phyloP scores from a whole-genome alignment of 2,329 filamentous ascomycete genomes.

The Colletotrichum neosansevieriae region DNA sequence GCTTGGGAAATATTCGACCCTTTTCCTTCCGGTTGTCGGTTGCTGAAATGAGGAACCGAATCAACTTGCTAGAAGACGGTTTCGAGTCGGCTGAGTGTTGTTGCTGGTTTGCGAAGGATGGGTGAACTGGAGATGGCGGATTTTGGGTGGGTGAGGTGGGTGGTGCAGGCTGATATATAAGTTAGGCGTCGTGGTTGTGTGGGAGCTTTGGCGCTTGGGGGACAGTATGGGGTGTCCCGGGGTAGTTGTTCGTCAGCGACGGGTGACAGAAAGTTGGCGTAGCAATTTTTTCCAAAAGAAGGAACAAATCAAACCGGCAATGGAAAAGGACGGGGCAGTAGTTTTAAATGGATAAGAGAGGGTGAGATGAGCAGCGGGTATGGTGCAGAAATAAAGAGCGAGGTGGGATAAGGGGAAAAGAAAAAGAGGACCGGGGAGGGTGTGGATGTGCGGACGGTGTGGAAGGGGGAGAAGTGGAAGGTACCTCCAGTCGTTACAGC shows the following conservation, averaged over 20 bases:
- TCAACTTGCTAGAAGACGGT: slow-evolving; percentile 6
- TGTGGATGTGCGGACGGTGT: slow-evolving; percentile 35
- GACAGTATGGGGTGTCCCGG: slow-evolving; percentile 28
- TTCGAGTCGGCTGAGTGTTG: neutral
- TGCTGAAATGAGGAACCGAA: neutral
- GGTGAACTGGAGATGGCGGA: neutral
- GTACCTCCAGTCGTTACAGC: slow-evolving; percentile 8
- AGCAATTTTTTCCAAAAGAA: slow-evolving; percentile 37
- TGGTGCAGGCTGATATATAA: slow-evolving; percentile 30
- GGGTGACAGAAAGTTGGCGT: slow-evolving; percentile 38
- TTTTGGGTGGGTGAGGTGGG: slow-evolving; percentile 9
- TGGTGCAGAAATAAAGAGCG: slow-evolving; percentile 7
- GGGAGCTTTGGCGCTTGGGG: slow-evolving; percentile 34
- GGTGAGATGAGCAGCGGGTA: slow-evolving; percentile 17
- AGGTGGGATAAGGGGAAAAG: slow-evolving; percentile 22
- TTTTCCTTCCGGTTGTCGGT: slow-evolving; percentile 16
- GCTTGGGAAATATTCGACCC: slow-evolving; percentile 6
- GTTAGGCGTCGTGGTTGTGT: slow-evolving; percentile 18
- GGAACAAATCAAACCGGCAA: slow-evolving; percentile 25
- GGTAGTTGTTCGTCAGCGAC: slow-evolving; percentile 26
- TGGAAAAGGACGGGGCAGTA: slow-evolving; percentile 38
- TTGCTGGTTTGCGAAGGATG: slow-evolving; percentile 2
- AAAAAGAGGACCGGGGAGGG: slow-evolving; percentile 25
- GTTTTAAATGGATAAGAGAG: slow-evolving; percentile 38
- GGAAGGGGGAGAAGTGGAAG: slow-evolving; percentile 24